Evolutionary conservation across 2,329 filamentous ascomycete genomes (phyloP).

Genomic region (Daldinia sp.): DNA sequence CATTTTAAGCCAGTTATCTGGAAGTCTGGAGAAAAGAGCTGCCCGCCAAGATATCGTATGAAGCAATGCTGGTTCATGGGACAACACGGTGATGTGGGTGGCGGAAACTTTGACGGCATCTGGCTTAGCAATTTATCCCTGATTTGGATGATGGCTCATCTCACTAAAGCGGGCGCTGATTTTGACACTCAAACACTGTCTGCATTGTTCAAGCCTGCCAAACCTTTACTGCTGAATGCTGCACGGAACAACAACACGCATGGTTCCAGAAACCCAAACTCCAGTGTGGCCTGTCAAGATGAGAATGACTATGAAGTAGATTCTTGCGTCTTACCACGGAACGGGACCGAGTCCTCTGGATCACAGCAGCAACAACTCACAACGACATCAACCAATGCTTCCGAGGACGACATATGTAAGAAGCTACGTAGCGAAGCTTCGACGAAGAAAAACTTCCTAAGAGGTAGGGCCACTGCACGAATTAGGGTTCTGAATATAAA

Average conservation of each 20-base stretch:
- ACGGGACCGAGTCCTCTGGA: not conserved
- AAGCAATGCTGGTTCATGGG: conserved; percentile 1
- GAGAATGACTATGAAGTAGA: not conserved
- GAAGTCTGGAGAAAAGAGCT: not conserved
- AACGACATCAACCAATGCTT: not conserved
- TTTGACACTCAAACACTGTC: not conserved
- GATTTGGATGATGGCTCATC: conserved; percentile 2
- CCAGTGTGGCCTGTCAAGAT: not conserved
- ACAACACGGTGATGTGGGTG: not conserved
- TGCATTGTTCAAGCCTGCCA: not conserved
- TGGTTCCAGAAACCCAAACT: not conserved
- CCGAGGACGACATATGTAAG: not conserved
- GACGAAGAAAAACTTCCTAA: not conserved
- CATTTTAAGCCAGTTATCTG: not conserved
- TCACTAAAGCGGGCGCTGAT: not conserved
- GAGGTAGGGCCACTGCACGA: not conserved
- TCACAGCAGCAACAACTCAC: not conserved
- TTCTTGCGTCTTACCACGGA: not conserved
- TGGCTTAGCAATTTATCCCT: not conserved
- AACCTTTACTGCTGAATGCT: not conserved
- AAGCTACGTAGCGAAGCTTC: not conserved
- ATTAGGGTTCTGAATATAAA: not conserved
- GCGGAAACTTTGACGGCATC: not conserved
- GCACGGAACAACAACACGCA: not conserved
- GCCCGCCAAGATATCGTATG: not conserved